phyloP scores from a whole-genome alignment of 1,139 yeast genomes.

The Geotrichum bryndzae region DNA sequence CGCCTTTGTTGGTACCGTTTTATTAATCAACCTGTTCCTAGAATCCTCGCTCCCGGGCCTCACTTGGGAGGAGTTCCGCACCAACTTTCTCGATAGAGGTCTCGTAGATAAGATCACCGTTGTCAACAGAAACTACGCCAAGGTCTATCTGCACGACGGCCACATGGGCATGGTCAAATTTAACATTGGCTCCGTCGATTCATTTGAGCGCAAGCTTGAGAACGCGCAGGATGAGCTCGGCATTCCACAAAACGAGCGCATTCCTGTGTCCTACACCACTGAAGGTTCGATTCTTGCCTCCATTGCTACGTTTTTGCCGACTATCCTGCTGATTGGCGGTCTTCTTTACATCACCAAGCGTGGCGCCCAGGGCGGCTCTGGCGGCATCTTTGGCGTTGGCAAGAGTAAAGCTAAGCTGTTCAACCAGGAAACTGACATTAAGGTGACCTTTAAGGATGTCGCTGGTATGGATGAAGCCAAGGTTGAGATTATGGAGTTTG shows the following conservation, averaged over 20 bases:
- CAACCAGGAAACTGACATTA: conserved; percentile 85
- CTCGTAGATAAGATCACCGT: conserved; percentile 71
- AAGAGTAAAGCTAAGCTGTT: conserved; percentile 79
- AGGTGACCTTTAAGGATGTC: conserved; percentile 82
- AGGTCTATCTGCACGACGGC: conserved; percentile 35
- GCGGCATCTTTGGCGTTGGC: conserved; percentile 53
- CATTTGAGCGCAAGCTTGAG: conserved; percentile 77
- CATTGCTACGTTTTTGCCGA: conserved; percentile 70
- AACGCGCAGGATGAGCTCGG: conserved; percentile 67
- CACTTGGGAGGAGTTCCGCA: conserved; percentile 87
- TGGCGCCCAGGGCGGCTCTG: conserved; percentile 44
- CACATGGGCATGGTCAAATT: conserved; percentile 41
- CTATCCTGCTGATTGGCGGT: conserved; percentile 78
- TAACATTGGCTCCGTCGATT: conserved; percentile 83
- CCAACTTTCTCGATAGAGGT: conserved; percentile 74
- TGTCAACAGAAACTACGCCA: conserved; percentile 70
- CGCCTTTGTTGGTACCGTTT: conserved; percentile 1
- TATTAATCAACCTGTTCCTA: conserved; percentile 10
- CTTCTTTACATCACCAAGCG: conserved; percentile 65
- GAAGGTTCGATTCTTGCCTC: conserved; percentile 57
- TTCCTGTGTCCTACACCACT: conserved; percentile 68
- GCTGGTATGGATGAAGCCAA: conserved; percentile 98
- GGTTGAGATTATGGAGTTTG: conserved; percentile 96
- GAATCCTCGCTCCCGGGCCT: conserved; percentile 34
- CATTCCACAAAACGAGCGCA: conserved; percentile 59